phyloP scores from a whole-genome alignment of 148 eudicot genomes.

The Nepenthes gracilis region DNA sequence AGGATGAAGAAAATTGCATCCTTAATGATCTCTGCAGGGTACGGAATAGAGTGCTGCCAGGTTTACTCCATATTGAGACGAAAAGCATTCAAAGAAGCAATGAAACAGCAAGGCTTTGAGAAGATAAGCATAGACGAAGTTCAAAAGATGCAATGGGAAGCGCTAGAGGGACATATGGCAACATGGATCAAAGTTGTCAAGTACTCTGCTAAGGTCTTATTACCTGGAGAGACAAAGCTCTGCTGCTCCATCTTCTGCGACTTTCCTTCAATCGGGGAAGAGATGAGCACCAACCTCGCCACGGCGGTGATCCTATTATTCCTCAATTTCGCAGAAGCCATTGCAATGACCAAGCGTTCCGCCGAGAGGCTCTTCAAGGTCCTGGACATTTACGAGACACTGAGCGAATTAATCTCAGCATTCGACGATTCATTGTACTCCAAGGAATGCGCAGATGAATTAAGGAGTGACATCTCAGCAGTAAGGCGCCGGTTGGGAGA shows the following conservation, averaged over 20 bases:
- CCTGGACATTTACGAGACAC: conserved; percentile 64
- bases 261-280: not conserved
- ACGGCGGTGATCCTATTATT: conserved; percentile 35
- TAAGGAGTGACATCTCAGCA: conserved; percentile 32
- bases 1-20: conserved; percentile 15
- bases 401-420: conserved; percentile 22
- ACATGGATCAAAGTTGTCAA: conserved; percentile 25
- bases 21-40: conserved; percentile 25
- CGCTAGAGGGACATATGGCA: conserved; percentile 20
- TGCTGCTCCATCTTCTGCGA: conserved; percentile 17
- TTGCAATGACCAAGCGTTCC: conserved; percentile 42
- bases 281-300: conserved; percentile 1
- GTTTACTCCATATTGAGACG: conserved; percentile 18
- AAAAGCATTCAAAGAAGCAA: conserved; percentile 24
- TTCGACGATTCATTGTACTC: conserved; percentile 11
- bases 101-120: conserved; percentile 21
- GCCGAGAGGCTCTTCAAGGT: conserved; percentile 75
- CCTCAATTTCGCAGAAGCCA: conserved; percentile 63
- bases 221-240: conserved; percentile 22
- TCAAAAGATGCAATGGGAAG: conserved; percentile 36
- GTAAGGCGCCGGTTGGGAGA: conserved; percentile 38
- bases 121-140: conserved; percentile 25
- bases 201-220: conserved; percentile 15
- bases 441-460: conserved; percentile 18
- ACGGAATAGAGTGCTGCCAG: conserved; percentile 29